Evolutionary conservation across 2,329 filamentous ascomycete genomes (phyloP).

Genomic region (Macroventuria anomochaeta): DNA sequence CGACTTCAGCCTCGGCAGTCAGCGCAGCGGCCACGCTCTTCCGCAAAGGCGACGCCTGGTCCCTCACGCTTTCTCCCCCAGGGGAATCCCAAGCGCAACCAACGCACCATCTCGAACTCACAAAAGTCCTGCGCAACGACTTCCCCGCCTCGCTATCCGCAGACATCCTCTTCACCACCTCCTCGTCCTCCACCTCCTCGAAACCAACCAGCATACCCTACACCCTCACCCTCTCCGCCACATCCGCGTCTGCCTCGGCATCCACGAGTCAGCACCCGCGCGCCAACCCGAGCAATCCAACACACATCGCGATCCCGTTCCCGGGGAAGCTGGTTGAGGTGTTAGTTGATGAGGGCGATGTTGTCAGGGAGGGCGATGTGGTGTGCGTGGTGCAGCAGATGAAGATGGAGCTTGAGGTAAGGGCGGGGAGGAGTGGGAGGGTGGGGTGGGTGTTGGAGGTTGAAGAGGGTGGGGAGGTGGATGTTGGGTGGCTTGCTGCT

Average conservation of each 20-base stretch:
- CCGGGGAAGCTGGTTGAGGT: constrained; percentile 67
- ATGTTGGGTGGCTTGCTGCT: constrained; percentile 61
- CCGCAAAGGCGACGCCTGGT: constrained; percentile 66
- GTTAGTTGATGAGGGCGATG: constrained; percentile 61
- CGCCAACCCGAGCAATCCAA: constrained; percentile 57
- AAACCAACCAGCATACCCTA: constrained; percentile 49
- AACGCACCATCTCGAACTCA: constrained; percentile 61
- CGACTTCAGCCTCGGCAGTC: constrained; percentile 13
- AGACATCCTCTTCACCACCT: constrained; percentile 59
- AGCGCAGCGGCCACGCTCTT: constrained; percentile 54
- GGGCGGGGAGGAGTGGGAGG: constrained; percentile 56
- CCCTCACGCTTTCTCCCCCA: constrained; percentile 54
- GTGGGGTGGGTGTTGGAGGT: constrained; percentile 61
- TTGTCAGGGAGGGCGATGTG: constrained; percentile 61
- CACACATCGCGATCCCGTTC: constrained; percentile 64
- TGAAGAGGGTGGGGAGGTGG: constrained; percentile 63
- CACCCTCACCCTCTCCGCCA: constrained; percentile 55
- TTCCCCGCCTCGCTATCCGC: constrained; percentile 64
- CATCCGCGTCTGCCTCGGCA: constrained; percentile 52
- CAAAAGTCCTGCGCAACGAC: constrained; percentile 63
- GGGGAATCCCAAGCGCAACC: constrained; percentile 14
- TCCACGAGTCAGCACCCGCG: constrained; percentile 53
- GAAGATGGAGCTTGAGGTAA: constrained; percentile 73
- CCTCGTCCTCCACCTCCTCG: constrained; percentile 54
- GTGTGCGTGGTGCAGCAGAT: constrained; percentile 69